Evolutionary conservation across 2,329 filamentous ascomycete genomes (phyloP).

Genomic region (Epichloe coenophiala): DNA sequence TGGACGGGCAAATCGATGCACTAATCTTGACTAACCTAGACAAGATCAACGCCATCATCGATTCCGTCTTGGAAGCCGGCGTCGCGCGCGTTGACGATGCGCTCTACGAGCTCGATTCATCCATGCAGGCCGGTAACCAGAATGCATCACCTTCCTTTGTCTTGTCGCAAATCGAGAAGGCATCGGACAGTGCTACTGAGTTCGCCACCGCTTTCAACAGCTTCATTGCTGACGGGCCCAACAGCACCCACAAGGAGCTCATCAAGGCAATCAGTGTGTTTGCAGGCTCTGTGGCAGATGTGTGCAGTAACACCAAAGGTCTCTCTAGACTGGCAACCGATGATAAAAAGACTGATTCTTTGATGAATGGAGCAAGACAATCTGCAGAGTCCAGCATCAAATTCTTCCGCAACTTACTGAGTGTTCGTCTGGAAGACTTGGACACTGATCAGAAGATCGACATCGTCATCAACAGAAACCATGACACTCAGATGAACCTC

Average conservation of each 20-base stretch:
- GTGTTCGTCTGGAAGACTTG: conserved; percentile 82
- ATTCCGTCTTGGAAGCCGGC: conserved; percentile 86
- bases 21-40: conserved; percentile 74
- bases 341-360: conserved; percentile 82
- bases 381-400: conserved; percentile 79
- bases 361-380: conserved; percentile 69
- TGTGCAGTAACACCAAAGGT: conserved; percentile 93
- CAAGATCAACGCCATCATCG: conserved; percentile 96
- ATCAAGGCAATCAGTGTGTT: conserved; percentile 90
- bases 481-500: conserved; percentile 87
- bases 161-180: conserved; percentile 93
- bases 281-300: conserved; percentile 79
- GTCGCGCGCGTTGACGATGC: conserved; percentile 92
- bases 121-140: conserved; percentile 97
- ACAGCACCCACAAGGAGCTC: conserved; percentile 76
- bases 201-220: conserved; percentile 98
- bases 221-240: conserved; percentile 92
- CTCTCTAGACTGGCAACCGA: conserved; percentile 85
- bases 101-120: conserved; percentile 90
- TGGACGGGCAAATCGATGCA: conserved; percentile 84
- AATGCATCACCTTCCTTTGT: conserved; percentile 92
- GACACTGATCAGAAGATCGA: conserved; percentile 89
- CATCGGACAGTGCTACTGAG: conserved; percentile 84
- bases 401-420: conserved; percentile 90
- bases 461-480: conserved; percentile 93